Conservation (phyloP, 495 filamentous ascomycete species). For the Penicillium nucicola region DNA sequence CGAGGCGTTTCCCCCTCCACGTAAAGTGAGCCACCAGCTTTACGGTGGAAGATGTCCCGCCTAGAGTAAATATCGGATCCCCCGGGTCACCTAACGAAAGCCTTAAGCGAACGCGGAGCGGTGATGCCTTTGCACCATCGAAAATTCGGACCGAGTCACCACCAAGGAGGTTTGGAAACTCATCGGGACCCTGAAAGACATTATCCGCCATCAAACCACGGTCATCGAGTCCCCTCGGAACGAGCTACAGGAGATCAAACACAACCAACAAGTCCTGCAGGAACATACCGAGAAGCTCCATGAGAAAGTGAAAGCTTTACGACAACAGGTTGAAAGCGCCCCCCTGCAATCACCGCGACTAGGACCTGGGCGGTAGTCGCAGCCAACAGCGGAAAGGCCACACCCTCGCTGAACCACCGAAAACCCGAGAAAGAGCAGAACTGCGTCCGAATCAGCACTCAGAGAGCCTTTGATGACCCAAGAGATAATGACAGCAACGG, state of each 20-base stretch:
- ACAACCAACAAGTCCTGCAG: conserved; percentile 13
- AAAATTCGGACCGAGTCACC: conserved; percentile 15
- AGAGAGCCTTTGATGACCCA: conserved; percentile 16
- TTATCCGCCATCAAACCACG: conserved; percentile 14
- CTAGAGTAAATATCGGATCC: too few species aligned
- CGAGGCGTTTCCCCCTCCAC: conserved; percentile 15
- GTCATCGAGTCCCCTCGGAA: conserved; percentile 5
- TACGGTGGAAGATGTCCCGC: too few species aligned
- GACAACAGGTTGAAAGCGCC: conserved; percentile 3
- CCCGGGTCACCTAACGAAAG: too few species aligned
- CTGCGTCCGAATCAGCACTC: conserved; percentile 10
- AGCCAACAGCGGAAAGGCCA: too few species aligned
- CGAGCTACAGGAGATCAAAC: conserved; percentile 5
- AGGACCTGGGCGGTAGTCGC: not conserved
- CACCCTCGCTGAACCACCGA: not conserved
- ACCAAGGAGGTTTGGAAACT: not conserved
- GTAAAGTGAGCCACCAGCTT: too few species aligned
- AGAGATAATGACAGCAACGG: conserved; percentile 15
- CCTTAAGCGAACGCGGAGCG: conserved; percentile 10
- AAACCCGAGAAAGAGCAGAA: conserved; percentile 7
- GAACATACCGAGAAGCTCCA: conserved; percentile 15
- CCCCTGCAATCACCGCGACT: conserved; percentile 3
- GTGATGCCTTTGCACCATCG: conserved; percentile 8
- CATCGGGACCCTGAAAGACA: conserved; percentile 13
- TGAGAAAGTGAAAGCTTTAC: conserved; percentile 14